Base-by-base conservation (phyloP, 768 basidiomycete species). In the Tylopilus rubrobrunneus region DNA sequence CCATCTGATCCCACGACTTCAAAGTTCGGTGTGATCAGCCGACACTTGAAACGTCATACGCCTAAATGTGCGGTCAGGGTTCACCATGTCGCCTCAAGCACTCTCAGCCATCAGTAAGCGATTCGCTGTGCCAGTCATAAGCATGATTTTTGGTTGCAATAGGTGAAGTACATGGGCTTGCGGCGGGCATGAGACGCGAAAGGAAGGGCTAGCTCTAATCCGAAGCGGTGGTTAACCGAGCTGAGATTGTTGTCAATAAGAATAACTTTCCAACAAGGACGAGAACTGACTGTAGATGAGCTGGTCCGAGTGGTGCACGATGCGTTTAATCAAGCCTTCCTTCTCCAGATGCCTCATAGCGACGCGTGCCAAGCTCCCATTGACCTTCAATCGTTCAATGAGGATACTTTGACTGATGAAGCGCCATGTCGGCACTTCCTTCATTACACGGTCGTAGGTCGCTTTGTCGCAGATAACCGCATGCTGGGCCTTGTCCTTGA, bases 401-500 rank as follows among this genome's bases (percentile, higher is more conserved):
- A 99, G 90, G 74, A 95, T 94, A 68, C 87, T 89, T 77, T 94
- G 91, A 73, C 87, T 89, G 85, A 98, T 94, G 82, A 98, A 91
- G 68, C 90, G 90, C 92, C 94, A 99, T 72, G 95, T 94, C 45
- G 97, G 97, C 74, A 92, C 92, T 75, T 98, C 95, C 83, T 98
- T 98, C 69, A 96, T 72, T 80, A 97, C 93, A 68, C 91, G 89
- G 78, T 94, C 92, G 75, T 74, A 96, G 64, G 87, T 89, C 51
- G 85, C 62, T 81, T 98, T 96, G 82, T 98, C 96, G 68, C 96
- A 86, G 63, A 86, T 79, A 74, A 98, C 94, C 65, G 92, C 83
- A 83, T 98, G 95, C 70, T 91, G 86, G 68, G 96, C 92, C 87
- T 98, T 99, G 80, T 99, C 97, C 88, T 99, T 99, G 75, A 99